A percentile compares a stretch with the other conserved stretches of the same genome.
Conservation (phyloP, 192 early-diverging fungal genomes). For the Umbelopsis isabellina region DNA sequence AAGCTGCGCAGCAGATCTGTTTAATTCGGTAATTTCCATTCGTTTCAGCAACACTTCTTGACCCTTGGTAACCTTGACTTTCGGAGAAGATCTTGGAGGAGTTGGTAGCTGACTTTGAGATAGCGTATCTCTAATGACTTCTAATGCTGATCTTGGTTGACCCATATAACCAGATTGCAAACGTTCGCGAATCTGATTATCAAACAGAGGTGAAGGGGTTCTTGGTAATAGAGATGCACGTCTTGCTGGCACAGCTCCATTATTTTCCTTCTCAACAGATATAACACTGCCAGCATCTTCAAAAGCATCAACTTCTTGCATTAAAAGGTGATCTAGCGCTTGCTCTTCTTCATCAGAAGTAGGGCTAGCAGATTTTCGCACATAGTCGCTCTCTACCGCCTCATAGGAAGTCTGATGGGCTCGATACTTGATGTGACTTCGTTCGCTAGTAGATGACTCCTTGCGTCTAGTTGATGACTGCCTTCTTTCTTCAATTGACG, state of each 20-base stretch:
- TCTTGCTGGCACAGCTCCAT: not conserved
- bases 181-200: not conserved
- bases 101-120: conserved; percentile 6
- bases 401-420: too few species aligned
- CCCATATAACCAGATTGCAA: conserved; percentile 11
- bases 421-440: too few species aligned
- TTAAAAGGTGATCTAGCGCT: not conserved
- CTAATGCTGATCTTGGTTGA: conserved; percentile 3
- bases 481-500: not conserved
- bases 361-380: not conserved
- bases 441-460: too few species aligned
- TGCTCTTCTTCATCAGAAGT: not conserved
- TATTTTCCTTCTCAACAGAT: conserved; percentile 7
- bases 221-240: not conserved
- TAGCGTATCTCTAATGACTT: conserved; percentile 12
- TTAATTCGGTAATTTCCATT: conserved; percentile 4
- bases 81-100: conserved; percentile 4
- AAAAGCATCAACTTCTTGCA: conserved; percentile 15
- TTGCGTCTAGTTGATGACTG: too few species aligned
- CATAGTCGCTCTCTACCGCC: too few species aligned
- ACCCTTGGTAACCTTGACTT: not conserved
- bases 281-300: not conserved
- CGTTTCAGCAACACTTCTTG: conserved; percentile 10
- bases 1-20: conserved; percentile 9
- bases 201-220: not conserved